These are phyloP conservation scores for Paraphaeosphaeria sporulosa DNA, from an alignment of 2,329 filamentous ascomycete genomes.

Conservation along the genomic window DNA sequence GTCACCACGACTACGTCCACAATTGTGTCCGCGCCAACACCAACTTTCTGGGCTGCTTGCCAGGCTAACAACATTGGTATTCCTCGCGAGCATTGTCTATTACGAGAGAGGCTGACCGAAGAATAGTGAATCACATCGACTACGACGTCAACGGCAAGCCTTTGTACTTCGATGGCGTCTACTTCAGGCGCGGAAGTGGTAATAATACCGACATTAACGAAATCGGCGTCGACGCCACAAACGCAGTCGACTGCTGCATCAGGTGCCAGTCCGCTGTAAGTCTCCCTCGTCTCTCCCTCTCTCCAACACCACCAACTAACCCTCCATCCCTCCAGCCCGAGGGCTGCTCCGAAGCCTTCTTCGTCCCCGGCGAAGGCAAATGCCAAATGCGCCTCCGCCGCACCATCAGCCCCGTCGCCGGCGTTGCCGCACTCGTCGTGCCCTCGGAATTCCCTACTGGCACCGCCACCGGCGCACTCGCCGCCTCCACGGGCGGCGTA, in stretches of 20 bases:
- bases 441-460: constrained; percentile 6
- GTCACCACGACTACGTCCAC: constrained; percentile 27
- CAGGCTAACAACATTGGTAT: constrained; percentile 34
- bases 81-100: constrained; percentile 1
- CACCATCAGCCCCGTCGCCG: constrained; percentile 8
- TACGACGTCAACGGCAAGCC: constrained; percentile 22
- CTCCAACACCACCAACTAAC: neutral
- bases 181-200: constrained; percentile 22
- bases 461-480: constrained; percentile 9
- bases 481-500: constrained; percentile 13
- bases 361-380: constrained; percentile 23
- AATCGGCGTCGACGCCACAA: constrained; percentile 23
- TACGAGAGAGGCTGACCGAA: constrained; percentile 2
- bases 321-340: constrained; percentile 16
- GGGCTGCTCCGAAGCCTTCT: constrained; percentile 36
- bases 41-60: constrained; percentile 34
- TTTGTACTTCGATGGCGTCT: constrained; percentile 32
- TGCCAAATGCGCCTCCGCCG: constrained; percentile 36
- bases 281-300: neutral
- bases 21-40: constrained; percentile 18
- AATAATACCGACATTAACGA: constrained; percentile 36
- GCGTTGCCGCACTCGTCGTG: constrained; percentile 2
- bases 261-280: constrained; percentile 35
- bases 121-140: constrained; percentile 27
- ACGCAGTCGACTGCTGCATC: constrained; percentile 30